These are phyloP conservation scores for Moesziomyces aphidis DNA, from an alignment of 1,284 basidiomycete genomes.

Conservation along the genomic window DNA sequence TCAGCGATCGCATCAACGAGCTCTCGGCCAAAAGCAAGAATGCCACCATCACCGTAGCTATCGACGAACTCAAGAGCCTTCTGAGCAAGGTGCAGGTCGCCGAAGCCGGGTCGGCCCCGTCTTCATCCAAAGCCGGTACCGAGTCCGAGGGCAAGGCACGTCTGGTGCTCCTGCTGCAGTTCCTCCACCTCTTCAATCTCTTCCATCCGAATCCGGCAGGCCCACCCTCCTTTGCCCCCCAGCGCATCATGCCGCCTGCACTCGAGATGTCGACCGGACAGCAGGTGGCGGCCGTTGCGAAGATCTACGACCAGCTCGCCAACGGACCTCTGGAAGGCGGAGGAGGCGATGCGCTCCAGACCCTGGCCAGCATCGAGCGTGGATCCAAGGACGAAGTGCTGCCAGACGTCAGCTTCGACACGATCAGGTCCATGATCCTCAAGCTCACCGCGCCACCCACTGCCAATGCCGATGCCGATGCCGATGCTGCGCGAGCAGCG, in stretches of 20 bases:
- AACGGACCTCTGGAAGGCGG: constrained; percentile 46
- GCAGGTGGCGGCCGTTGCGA: constrained; percentile 39
- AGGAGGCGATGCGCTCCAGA: constrained; percentile 39
- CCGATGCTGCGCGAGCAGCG: background rate
- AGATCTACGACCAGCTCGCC: constrained; percentile 45
- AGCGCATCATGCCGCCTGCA: constrained; percentile 25
- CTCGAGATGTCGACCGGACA: constrained; percentile 47
- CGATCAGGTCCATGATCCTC: constrained; percentile 38
- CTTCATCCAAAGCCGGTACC: constrained; percentile 3
- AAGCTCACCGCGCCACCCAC: constrained; percentile 44
- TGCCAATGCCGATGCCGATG: constrained; percentile 1
- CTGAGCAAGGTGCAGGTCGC: constrained; percentile 26
- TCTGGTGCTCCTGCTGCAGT: constrained; percentile 45
- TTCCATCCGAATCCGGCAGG: constrained; percentile 35
- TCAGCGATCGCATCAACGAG: constrained; percentile 21
- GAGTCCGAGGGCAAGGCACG: constrained; percentile 20
- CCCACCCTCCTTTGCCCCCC: constrained; percentile 28
- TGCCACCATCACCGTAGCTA: constrained; percentile 26
- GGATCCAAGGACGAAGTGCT: constrained; percentile 38
- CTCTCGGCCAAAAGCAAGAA: constrained; percentile 21
- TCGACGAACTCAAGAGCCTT: constrained; percentile 36
- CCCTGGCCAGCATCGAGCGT: constrained; percentile 30
- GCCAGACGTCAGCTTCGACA: constrained; percentile 32
- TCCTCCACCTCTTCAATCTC: constrained; percentile 52
- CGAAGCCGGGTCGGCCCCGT: constrained; percentile 6